Conservation (phyloP, 176 grass and related monocot species). For the Eleusine indica region DNA sequence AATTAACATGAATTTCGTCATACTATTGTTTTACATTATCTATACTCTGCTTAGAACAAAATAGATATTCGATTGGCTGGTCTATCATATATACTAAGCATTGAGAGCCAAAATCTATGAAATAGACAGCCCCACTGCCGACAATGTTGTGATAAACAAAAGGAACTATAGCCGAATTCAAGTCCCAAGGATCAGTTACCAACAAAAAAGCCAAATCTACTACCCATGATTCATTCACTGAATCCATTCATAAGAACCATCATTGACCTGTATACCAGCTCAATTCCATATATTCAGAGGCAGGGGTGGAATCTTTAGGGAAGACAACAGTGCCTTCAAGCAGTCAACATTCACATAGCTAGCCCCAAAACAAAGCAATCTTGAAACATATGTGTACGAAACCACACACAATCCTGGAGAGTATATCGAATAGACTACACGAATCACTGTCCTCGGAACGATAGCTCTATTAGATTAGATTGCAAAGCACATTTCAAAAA, state of each 20-base stretch:
- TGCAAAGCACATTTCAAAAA: background rate
- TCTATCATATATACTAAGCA: background rate
- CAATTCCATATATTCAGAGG: background rate
- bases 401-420: background rate
- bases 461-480: background rate
- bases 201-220: background rate
- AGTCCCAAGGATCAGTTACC: background rate
- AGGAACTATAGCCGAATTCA: background rate
- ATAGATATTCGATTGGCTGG: background rate
- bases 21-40: background rate
- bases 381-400: background rate
- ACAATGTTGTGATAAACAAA: background rate
- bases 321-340: background rate
- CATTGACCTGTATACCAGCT: background rate
- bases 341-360: background rate
- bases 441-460: background rate
- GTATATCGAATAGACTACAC: background rate
- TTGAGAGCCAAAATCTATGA: slow-evolving; percentile 2
- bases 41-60: slow-evolving; percentile 2
- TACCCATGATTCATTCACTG: slow-evolving; percentile 17
- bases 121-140: background rate
- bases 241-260: background rate
- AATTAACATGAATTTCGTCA: slow-evolving; percentile 17
- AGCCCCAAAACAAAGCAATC: background rate
- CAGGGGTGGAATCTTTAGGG: background rate